Evolutionary conservation across 306 rosid species (phyloP).

Genomic region (Abrus pulchellus): DNA sequence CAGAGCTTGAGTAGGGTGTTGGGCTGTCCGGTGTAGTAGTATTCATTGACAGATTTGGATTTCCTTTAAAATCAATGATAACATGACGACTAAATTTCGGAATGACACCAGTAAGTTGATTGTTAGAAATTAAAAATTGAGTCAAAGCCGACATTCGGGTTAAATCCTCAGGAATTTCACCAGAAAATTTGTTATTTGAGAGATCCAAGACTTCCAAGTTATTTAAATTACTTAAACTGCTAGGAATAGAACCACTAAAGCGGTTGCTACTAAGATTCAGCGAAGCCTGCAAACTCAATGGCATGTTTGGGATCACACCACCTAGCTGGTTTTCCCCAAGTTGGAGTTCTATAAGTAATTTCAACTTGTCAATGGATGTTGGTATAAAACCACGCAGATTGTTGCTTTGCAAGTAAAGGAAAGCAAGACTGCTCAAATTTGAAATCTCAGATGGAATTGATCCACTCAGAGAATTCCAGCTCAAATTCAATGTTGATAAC

Average conservation of each 20-base stretch:
- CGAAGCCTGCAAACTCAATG: slow-evolving; percentile 59
- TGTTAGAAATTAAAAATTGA: slow-evolving; percentile 63
- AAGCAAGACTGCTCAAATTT: slow-evolving; percentile 47
- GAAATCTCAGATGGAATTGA: slow-evolving; percentile 64
- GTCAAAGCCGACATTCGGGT: slow-evolving; percentile 54
- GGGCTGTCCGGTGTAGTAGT: neutral
- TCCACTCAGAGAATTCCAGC: slow-evolving; percentile 75
- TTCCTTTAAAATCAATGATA: slow-evolving; percentile 46
- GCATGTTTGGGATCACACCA: slow-evolving; percentile 74
- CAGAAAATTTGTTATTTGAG: slow-evolving; percentile 76
- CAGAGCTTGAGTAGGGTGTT: too few relatives aligned
- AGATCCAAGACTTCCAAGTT: slow-evolving; percentile 80
- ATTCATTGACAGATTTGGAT: neutral
- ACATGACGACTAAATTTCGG: slow-evolving; percentile 44
- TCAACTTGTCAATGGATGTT: slow-evolving; percentile 33
- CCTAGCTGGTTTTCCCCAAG: slow-evolving; percentile 71
- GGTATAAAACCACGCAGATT: slow-evolving; percentile 71
- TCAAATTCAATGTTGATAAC: slow-evolving; percentile 63
- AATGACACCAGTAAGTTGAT: slow-evolving; percentile 61
- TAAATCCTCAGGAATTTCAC: slow-evolving; percentile 58
- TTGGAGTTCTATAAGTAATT: slow-evolving; percentile 65
- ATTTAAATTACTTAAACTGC: slow-evolving; percentile 26
- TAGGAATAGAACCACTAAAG: slow-evolving; percentile 68
- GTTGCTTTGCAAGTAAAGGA: slow-evolving; percentile 67
- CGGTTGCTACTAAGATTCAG: slow-evolving; percentile 82